A percentile compares a stretch with the other conserved stretches of the same genome.
Evolutionary conservation across 371 early-diverging fungal genomes (phyloP).

Genomic region (Choanephora cucurbitarum): DNA sequence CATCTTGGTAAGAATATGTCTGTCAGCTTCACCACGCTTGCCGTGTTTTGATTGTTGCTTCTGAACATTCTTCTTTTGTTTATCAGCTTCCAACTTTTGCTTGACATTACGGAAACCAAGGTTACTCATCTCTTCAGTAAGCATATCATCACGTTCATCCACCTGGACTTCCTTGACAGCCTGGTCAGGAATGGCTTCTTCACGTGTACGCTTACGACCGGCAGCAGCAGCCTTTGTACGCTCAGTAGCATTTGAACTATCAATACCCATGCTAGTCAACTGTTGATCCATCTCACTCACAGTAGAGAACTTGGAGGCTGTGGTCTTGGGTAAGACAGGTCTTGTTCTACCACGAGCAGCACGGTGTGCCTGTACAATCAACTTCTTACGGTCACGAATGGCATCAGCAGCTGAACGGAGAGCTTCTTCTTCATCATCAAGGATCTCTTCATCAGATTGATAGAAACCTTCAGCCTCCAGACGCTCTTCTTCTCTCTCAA

Average conservation of each 20-base stretch:
- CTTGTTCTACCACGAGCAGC: constrained; percentile 72
- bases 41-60: constrained; percentile 76
- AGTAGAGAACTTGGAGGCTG: constrained; percentile 46
- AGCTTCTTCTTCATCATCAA: constrained; percentile 74
- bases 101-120: constrained; percentile 80
- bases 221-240: constrained; percentile 56
- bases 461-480: constrained; percentile 93
- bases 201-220: constrained; percentile 71
- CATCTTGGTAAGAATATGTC: constrained; percentile 85
- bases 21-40: constrained; percentile 92
- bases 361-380: constrained; percentile 78
- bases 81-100: constrained; percentile 73
- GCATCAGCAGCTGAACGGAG: constrained; percentile 77
- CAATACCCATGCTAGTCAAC: constrained; percentile 64
- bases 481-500: constrained; percentile 97
- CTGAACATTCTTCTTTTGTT: constrained; percentile 73
- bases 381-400: constrained; percentile 84
- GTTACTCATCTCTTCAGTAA: constrained; percentile 65
- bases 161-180: constrained; percentile 59
- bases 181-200: constrained; percentile 68
- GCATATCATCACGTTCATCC: constrained; percentile 51
- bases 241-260: constrained; percentile 47
- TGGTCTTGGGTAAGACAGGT: constrained; percentile 61
- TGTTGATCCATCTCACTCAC: constrained; percentile 62
- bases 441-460: constrained; percentile 77